Conservation (phyloP, 257 asterid species). For the Leptodermis oblonga region DNA sequence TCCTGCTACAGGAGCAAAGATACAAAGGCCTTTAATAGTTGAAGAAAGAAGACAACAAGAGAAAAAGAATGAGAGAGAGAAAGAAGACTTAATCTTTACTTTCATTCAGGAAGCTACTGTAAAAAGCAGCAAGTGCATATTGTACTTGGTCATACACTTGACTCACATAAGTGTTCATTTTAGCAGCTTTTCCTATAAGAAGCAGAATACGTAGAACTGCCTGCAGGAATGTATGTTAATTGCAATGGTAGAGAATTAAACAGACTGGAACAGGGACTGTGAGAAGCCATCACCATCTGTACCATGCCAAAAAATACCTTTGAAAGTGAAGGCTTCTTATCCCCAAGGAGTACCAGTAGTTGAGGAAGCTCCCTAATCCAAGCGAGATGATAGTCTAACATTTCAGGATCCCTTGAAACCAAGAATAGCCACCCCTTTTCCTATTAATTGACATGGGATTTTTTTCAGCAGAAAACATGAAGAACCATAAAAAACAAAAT, state of each 20-base stretch:
- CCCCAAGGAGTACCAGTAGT: conserved; percentile 56
- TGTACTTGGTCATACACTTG: conserved; percentile 61
- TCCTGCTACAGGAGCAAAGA: conserved; percentile 24
- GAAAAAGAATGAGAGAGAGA: conserved; percentile 13
- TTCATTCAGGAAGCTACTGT: conserved; percentile 40
- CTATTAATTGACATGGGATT: conserved; percentile 26
- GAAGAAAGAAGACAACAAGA: conserved; percentile 18
- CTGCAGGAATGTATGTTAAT: conserved; percentile 40
- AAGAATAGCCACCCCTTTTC: conserved; percentile 40
- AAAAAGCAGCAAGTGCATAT: conserved; percentile 42
- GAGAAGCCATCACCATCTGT: conserved; percentile 2
- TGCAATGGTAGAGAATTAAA: neutral
- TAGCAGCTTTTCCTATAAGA: conserved; percentile 54
- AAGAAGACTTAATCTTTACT: conserved; percentile 33
- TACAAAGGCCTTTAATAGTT: conserved; percentile 7
- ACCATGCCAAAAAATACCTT: conserved; percentile 40
- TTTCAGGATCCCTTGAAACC: conserved; percentile 45
- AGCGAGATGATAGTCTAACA: conserved; percentile 41
- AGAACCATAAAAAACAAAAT: neutral
- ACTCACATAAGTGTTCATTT: conserved; percentile 37
- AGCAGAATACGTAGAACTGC: conserved; percentile 70
- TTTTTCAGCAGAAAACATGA: conserved; percentile 2
- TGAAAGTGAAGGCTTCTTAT: conserved; percentile 50
- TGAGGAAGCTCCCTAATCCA: conserved; percentile 79
- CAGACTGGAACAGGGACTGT: conserved; percentile 3